These are phyloP conservation scores for Torrubiellomyces zombiae DNA, from an alignment of 2,329 filamentous ascomycete species.

Conservation along the genomic window DNA sequence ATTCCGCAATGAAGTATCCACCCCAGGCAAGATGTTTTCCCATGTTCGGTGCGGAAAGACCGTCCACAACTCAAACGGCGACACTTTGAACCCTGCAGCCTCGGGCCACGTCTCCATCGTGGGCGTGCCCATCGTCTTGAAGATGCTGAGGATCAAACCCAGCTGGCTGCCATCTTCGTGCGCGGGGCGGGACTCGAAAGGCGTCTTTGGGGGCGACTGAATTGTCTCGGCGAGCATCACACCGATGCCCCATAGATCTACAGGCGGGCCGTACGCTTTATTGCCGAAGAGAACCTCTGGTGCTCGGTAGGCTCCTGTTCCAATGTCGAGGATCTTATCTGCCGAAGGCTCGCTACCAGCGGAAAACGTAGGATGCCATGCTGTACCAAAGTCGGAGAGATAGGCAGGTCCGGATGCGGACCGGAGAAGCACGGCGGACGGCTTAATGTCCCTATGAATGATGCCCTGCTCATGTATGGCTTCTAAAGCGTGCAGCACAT, in stretches of 20 bases:
- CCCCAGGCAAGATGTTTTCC: constrained; percentile 50
- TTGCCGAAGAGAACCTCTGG: constrained; percentile 85
- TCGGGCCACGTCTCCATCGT: constrained; percentile 71
- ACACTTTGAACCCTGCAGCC: constrained; percentile 45
- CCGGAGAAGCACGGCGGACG: constrained; percentile 66
- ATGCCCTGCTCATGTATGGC: constrained; percentile 61
- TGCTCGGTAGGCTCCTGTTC: constrained; percentile 78
- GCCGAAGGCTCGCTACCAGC: constrained; percentile 46
- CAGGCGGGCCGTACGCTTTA: constrained; percentile 47
- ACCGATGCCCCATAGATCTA: constrained; percentile 86
- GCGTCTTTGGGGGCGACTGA: constrained; percentile 33
- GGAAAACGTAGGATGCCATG: constrained; percentile 54
- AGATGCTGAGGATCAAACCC: constrained; percentile 79
- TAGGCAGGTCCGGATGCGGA: constrained; percentile 54
- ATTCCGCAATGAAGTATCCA: constrained; percentile 40
- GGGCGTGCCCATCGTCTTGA: constrained; percentile 80
- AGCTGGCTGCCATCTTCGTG: constrained; percentile 81
- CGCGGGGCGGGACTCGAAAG: constrained; percentile 64
- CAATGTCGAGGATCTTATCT: constrained; percentile 78
- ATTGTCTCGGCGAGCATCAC: constrained; percentile 67
- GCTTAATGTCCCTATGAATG: constrained; percentile 88
- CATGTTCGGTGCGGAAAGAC: constrained; percentile 53
- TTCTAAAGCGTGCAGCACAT: constrained; percentile 54
- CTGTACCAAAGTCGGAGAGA: constrained; percentile 82
- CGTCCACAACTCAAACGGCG: constrained; percentile 83